Base-by-base conservation (phyloP, 768 basidiomycete genomes). In the Kwoniella sp. region DNA sequence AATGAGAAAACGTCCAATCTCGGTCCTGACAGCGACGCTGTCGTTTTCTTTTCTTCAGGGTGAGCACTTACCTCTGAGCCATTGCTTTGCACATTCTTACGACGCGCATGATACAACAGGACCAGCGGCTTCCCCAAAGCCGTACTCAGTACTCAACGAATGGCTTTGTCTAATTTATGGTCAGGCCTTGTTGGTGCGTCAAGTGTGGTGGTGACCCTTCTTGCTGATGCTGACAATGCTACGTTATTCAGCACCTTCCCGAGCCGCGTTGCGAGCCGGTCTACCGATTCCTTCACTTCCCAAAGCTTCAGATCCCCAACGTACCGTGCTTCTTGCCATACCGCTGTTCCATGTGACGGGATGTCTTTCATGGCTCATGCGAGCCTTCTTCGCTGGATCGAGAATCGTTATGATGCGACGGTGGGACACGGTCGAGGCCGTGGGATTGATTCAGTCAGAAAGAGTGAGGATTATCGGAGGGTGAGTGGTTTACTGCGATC, bases 271-370 rank as follows among this genome's bases (percentile, higher is more conserved):
- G 2, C 55, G 68, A 25, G 65, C 65, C 19, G 63, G 61, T n/a
- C 46, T 56, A n/a, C 43, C 57, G 1, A 38, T 56, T 1, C 68
- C 68, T 20, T 56, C 65, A 0, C 46, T 63, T 9, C 62, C 65
- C 12, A 55, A 43, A 33, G 14, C 58, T 3, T 20, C 39, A 6
- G 59, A 62, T 34, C 60, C 68, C 0, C 68, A 70, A 48, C 45
- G 53, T 23, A 61, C 57, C 12, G 60, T 70, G 33, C 46, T 70
- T 2, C 60, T 70, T 26, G 40, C 68, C n/a, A 67, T 70, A 26
- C 68, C 68, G 10, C 52, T 70, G 7, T 70, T 70, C 53, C 68
- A 70, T 65, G 68, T 70, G 9, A 70, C 68, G 2, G 68, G 68
- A 3, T 66, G 64, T 51, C 56, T 70, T 2, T 62, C 62, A 11